These are phyloP conservation scores for Colletotrichum sp. DNA, from an alignment of 2,329 filamentous ascomycete species.

Conservation along the genomic window DNA sequence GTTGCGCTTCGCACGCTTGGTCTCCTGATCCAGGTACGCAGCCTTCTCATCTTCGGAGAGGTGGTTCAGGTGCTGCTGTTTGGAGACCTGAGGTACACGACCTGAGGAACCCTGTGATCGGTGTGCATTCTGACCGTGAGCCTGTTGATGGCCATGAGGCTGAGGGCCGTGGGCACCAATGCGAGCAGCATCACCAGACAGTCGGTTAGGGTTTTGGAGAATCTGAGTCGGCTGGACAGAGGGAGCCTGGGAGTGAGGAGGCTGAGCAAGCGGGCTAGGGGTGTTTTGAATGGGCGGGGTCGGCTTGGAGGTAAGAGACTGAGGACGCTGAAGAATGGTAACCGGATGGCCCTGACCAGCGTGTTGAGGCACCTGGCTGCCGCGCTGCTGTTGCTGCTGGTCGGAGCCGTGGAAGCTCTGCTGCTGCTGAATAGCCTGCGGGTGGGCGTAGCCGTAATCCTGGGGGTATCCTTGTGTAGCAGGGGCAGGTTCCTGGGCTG, in stretches of 20 bases:
- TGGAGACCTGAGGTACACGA: conserved; percentile 59
- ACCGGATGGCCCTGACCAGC: conserved; percentile 53
- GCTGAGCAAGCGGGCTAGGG: conserved; percentile 36
- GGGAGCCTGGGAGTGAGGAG: conserved; percentile 38
- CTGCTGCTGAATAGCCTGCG: conserved; percentile 18
- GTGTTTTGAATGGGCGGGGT: conserved; percentile 36
- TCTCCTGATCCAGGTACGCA: conserved; percentile 86
- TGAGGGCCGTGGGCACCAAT: conserved; percentile 25
- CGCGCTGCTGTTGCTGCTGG: conserved; percentile 32
- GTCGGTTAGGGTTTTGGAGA: conserved; percentile 77
- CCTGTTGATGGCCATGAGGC: conserved; percentile 27
- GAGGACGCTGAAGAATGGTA: conserved; percentile 61
- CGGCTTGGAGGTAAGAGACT: conserved; percentile 45
- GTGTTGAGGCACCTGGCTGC: conserved; percentile 30
- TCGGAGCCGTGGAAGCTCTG: conserved; percentile 17
- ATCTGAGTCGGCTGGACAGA: conserved; percentile 73
- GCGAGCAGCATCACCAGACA: conserved; percentile 52
- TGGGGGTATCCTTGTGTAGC: conserved; percentile 28
- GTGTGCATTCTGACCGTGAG: conserved; percentile 40
- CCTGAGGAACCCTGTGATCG: conserved; percentile 62
- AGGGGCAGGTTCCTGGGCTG: conserved; percentile 34
- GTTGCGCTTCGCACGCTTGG: conserved; percentile 93
- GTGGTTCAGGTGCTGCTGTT: conserved; percentile 67
- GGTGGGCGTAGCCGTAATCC: conserved; percentile 22
- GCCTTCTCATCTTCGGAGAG: conserved; percentile 85